phyloP scores from a whole-genome alignment of 352 stramenopile genomes.

The Phytophthora sansomeana region DNA sequence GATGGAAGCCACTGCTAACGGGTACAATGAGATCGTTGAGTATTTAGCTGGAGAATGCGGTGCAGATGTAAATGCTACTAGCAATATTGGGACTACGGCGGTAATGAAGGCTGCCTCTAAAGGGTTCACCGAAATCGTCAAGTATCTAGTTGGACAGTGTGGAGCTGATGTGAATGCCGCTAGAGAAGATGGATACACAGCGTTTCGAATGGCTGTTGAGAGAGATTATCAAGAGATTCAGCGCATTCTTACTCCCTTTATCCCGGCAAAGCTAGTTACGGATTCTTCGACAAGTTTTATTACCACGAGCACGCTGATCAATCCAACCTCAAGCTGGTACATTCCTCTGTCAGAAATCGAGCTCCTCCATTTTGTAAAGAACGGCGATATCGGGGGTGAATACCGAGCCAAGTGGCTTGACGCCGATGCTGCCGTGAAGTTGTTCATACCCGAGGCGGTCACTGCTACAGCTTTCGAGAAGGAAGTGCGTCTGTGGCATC shows the following conservation, averaged over 20 bases:
- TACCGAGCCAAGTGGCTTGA: slow-evolving; percentile 11
- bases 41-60: too few species aligned
- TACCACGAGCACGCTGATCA: too few species aligned
- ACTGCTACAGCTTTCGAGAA: neutral
- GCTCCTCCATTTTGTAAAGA: neutral
- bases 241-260: neutral
- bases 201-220: neutral
- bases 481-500: slow-evolving; percentile 1
- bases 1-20: too few species aligned
- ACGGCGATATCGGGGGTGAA: slow-evolving; percentile 1
- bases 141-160: neutral
- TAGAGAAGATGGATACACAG: neutral
- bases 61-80: neutral
- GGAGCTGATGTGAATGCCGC: neutral
- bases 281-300: too few species aligned
- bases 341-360: slow-evolving; percentile 7
- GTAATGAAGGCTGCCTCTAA: neutral
- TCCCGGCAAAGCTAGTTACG: neutral
- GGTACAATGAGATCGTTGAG: too few species aligned
- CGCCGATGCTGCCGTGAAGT: slow-evolving; percentile 7
- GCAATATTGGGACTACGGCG: neutral
- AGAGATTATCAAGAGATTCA: neutral
- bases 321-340: neutral
- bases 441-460: neutral
- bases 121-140: neutral